Conservation (phyloP, 148 eudicot species). For the Fagopyrum homotropicum region DNA sequence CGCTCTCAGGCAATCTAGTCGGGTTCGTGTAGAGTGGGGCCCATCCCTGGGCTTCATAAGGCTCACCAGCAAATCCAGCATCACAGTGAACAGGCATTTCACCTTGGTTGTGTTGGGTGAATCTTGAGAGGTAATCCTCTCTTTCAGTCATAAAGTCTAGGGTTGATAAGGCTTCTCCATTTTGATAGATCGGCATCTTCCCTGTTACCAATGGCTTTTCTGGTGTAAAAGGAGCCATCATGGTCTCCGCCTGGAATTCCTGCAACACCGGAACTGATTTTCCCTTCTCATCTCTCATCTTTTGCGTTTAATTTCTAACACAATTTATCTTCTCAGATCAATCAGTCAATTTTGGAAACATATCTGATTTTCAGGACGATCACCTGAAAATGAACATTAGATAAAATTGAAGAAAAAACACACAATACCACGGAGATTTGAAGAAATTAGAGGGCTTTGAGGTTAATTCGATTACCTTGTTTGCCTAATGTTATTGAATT, state of each 20-base stretch:
- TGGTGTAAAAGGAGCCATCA: conserved; percentile 39
- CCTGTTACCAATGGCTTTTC: conserved; percentile 17
- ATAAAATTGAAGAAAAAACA: neutral
- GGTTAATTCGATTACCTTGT: neutral
- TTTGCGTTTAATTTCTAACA: neutral
- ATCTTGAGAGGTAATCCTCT: conserved; percentile 14
- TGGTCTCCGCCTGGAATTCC: conserved; percentile 17
- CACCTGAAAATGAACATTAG: conserved; percentile 2
- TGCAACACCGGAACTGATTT: conserved; percentile 6
- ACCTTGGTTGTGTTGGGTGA: neutral
- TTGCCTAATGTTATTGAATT: neutral
- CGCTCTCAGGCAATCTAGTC: neutral
- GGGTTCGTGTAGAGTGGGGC: neutral
- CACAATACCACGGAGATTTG: neutral
- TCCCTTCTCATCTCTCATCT: conserved; percentile 12
- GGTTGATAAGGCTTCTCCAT: conserved; percentile 7
- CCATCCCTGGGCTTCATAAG: neutral
- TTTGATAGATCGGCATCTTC: conserved; percentile 21
- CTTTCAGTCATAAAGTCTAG: conserved; percentile 4
- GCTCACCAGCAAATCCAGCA: neutral
- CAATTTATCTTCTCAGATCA: neutral
- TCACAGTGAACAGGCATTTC: neutral
- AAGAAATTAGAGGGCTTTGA: neutral
- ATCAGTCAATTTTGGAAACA: neutral
- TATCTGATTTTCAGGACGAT: neutral